Base-by-base conservation (phyloP, 164 flowering plant species). In the Tetrastigma voinierianum region DNA sequence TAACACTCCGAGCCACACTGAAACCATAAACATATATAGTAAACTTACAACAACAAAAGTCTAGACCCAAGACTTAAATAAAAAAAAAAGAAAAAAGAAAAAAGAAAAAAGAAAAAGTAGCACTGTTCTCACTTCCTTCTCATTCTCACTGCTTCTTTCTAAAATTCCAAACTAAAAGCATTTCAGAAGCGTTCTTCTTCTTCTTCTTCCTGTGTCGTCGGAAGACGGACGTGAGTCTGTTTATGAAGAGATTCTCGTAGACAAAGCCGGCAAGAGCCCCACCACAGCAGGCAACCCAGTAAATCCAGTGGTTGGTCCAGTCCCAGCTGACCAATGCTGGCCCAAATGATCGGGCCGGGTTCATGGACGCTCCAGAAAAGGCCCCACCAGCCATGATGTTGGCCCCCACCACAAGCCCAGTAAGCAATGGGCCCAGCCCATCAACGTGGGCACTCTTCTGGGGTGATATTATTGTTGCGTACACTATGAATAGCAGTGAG, bases 301-400 rank as follows among this genome's bases (percentile, higher is more conserved):
- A 93, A 23, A 93, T 89, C 98, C 98, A 91, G 55, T 90, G 96
- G 65, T 93, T 84, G 17, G 97, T 87, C 97, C 97, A 93, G 70
- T 74, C 71, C 59, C 98, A 75, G 59, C 82, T 80, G 1, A 83
- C 94, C 72, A 93, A 80, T 43, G 94, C 97, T 1, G 97, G 98
- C 45, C 97, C 97, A 57, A 93, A 93, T 2, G 98, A 85, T 40
- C 98, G 77, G 1, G 97, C 97, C 0, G 98, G 98, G 89, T 93
- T 91, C 96, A 93, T 93, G 0, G 94, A 89, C 1, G 96, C 98
- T 18, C 96, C 96, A 0, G 96, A 89, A 78, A 88, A 90, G 3
- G 93, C 73, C 55, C 96, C 96, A 62, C 93, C 96, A 18, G 96
- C 96, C 52, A 93, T 68, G 69, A 89, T 83, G 76, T 90, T 90